Evolutionary conservation across 371 early-diverging fungal species (phyloP).

Genomic region (Choanephora cucurbitarum): DNA sequence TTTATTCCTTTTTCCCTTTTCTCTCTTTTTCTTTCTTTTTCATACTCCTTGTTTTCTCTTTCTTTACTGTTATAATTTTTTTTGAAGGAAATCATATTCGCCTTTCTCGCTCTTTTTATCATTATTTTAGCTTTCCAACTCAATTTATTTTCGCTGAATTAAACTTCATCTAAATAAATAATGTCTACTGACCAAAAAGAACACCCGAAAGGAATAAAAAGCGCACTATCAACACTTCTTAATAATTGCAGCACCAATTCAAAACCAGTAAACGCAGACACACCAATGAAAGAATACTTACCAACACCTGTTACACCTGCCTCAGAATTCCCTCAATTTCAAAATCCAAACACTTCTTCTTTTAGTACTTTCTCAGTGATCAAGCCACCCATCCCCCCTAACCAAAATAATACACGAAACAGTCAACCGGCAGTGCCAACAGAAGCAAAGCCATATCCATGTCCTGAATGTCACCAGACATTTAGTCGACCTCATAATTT

Average conservation of each 20-base stretch:
- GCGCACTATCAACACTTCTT: constrained; percentile 6
- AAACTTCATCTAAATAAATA: constrained; percentile 2
- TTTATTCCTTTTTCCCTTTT: constrained; percentile 2
- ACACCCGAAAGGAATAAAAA: constrained; percentile 6
- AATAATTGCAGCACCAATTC: constrained; percentile 12
- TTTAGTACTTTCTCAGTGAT: constrained; percentile 27
- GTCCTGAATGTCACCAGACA: constrained; percentile 40
- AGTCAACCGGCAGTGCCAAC: constrained; percentile 8
- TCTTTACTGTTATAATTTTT: not conserved
- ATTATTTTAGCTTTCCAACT: no score
- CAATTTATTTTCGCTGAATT: no score
- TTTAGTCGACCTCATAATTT: constrained; percentile 46
- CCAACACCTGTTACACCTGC: constrained; percentile 32
- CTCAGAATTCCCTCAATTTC: constrained; percentile 24
- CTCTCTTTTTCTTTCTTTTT: constrained; percentile 8
- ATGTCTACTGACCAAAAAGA: constrained; percentile 5
- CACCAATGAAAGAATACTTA: constrained; percentile 29
- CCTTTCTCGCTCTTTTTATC: no score
- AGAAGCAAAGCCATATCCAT: constrained; percentile 30
- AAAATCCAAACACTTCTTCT: constrained; percentile 14
- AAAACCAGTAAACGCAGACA: constrained; percentile 7
- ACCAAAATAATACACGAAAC: constrained; percentile 4
- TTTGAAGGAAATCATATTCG: no score
- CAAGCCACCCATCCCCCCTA: constrained; percentile 15
- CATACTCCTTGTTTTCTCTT: constrained; percentile 8